phyloP scores from a whole-genome alignment of 2,329 filamentous ascomycete genomes.

The Ophiognomonia clavigignenti-juglandacearum region DNA sequence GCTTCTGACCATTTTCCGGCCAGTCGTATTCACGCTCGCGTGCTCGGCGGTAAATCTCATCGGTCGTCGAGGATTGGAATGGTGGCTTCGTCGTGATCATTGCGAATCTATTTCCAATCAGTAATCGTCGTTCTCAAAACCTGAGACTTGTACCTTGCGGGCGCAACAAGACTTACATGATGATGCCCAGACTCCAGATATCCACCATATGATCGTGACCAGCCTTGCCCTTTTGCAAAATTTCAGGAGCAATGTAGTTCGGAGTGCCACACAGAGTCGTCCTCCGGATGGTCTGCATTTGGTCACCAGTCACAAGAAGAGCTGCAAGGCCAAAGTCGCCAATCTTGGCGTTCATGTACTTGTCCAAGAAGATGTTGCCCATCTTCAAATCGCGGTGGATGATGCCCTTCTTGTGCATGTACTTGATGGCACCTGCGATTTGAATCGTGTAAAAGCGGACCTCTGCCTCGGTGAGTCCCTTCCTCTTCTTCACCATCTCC shows the following conservation, averaged over 20 bases:
- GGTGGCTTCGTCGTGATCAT: conserved; percentile 95
- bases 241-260: conserved; percentile 97
- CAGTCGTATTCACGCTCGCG: conserved; percentile 72
- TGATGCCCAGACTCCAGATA: conserved; percentile 96
- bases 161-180: conserved; percentile 59
- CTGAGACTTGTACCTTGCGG: neutral
- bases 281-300: conserved; percentile 76
- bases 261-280: conserved; percentile 96
- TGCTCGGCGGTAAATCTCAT: conserved; percentile 75
- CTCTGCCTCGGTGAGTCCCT: conserved; percentile 87
- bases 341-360: conserved; percentile 95
- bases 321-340: conserved; percentile 96
- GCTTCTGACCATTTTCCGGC: conserved; percentile 64
- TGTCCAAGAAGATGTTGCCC: conserved; percentile 94
- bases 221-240: conserved; percentile 87
- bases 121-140: conserved; percentile 5
- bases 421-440: conserved; percentile 94
- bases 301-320: conserved; percentile 82
- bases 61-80: conserved; percentile 86
- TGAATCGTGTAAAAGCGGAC: conserved; percentile 92
- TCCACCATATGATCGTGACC: conserved; percentile 98
- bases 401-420: conserved; percentile 92
- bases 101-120: conserved; percentile 63
- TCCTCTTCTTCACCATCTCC: conserved; percentile 94
- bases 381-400: conserved; percentile 97